phyloP scores from a whole-genome alignment of 2,329 filamentous ascomycete species.

The Fusarium palustre region DNA sequence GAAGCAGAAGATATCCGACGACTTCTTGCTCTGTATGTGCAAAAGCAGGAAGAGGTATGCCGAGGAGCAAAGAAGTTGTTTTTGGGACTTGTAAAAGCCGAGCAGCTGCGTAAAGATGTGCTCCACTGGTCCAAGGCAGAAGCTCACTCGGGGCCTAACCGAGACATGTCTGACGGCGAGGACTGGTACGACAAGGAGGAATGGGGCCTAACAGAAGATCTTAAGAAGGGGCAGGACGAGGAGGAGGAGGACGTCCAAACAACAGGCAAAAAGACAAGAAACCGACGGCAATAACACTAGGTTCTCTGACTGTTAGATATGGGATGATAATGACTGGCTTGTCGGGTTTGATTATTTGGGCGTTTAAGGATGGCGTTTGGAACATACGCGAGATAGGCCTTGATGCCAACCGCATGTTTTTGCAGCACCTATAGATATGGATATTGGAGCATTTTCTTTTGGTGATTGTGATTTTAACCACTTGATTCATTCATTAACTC shows the following conservation, averaged over 20 bases:
- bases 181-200: slow-evolving; percentile 89
- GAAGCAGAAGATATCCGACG: slow-evolving; percentile 85
- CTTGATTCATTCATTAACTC: not conserved
- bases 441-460: slow-evolving; percentile 20
- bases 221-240: slow-evolving; percentile 85
- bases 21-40: slow-evolving; percentile 79
- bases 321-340: slow-evolving; percentile 45
- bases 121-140: slow-evolving; percentile 83
- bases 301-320: slow-evolving; percentile 8
- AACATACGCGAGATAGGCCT: slow-evolving; percentile 33
- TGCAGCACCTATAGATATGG: slow-evolving; percentile 23
- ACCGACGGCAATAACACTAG: slow-evolving; percentile 56
- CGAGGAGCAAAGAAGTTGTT: slow-evolving; percentile 76
- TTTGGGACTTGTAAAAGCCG: slow-evolving; percentile 76
- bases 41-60: slow-evolving; percentile 87
- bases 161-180: slow-evolving; percentile 87
- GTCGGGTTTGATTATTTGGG: slow-evolving; percentile 37
- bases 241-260: slow-evolving; percentile 79
- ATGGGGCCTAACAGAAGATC: slow-evolving; percentile 78
- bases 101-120: slow-evolving; percentile 77
- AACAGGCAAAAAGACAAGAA: slow-evolving; percentile 71
- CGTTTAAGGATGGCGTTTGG: slow-evolving; percentile 36
- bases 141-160: slow-evolving; percentile 72
- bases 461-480: not conserved
- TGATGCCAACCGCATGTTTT: slow-evolving; percentile 36